Evolutionary conservation across 2,329 filamentous ascomycete genomes (phyloP), one percentile per base, ranked within the genome.

Genomic region (Waltergamsia citrina): DNA sequence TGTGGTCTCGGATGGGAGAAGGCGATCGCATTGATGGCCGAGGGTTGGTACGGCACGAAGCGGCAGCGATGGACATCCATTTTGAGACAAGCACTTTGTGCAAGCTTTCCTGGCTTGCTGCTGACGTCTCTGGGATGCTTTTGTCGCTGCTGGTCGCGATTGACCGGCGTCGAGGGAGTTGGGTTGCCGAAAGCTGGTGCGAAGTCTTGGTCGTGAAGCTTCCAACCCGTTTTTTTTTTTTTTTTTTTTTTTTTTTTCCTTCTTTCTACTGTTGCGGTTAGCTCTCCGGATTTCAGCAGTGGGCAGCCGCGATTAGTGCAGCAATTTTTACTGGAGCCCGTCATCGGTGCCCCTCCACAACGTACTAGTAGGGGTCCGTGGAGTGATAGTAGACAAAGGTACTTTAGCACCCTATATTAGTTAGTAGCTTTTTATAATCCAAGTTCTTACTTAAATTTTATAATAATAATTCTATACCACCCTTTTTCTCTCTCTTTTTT

Each of bases 41-140:
- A 86, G 7, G 86, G 82, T 43, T 87, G 86, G 60, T 85, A 96
- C 26, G 85, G 84, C 47, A 98, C 83, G 63, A 98, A 98, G 53
- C 92, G 85, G 54, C 88, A 94, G 50, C 92, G 85, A 67, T 98
- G 92, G 54, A 98, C 81, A 62, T 96, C 90, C 90, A 96, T 95
- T 38, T 38, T 42, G 41, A 35, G 19, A 11, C 9, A 15, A 6
- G 4, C 5, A n/a, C n/a, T n/a, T n/a, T n/a, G n/a, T n/a, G n/a
- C n/a, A n/a, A n/a, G n/a, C n/a, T n/a, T n/a, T n/a, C n/a, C n/a
- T n/a, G n/a, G n/a, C n/a, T n/a, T n/a, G n/a, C n/a, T n/a, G n/a
- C n/a, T n/a, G n/a, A n/a, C n/a, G n/a, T n/a, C n/a, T n/a, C n/a
- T n/a, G n/a, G n/a, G n/a, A n/a, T n/a, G n/a, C n/a, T n/a, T n/a